A percentile compares a stretch with the other conserved stretches of the same genome.
Conservation (phyloP, 2,329 filamentous ascomycete species). For the Colletotrichum sp. region DNA sequence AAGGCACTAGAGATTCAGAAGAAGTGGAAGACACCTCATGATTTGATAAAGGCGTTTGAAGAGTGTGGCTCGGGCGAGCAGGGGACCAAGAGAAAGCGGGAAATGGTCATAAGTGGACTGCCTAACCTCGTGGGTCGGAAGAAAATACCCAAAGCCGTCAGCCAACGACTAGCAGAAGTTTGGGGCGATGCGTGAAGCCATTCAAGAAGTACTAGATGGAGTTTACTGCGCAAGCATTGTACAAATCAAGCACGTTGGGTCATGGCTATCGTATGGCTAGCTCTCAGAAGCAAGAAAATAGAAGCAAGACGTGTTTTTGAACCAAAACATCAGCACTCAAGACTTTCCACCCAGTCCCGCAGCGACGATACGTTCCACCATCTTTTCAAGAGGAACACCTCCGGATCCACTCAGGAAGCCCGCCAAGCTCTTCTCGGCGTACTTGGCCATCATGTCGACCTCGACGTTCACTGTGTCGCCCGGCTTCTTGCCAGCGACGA, state of each 20-base stretch:
- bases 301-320: not conserved
- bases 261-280: not conserved
- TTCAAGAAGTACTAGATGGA: not conserved
- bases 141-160: constrained; percentile 70
- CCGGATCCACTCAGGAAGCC: constrained; percentile 73
- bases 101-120: constrained; percentile 64
- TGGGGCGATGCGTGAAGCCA: constrained; percentile 62
- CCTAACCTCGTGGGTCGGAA: constrained; percentile 67
- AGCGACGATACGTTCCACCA: constrained; percentile 77
- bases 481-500: constrained; percentile 77
- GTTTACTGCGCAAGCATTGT: not conserved
- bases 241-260: not conserved
- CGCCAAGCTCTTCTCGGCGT: constrained; percentile 86
- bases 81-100: constrained; percentile 61
- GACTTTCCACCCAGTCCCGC: constrained; percentile 55
- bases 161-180: constrained; percentile 73
- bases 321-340: not conserved
- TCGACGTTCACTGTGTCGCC: constrained; percentile 91
- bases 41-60: constrained; percentile 74
- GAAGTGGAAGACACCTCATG: constrained; percentile 76
- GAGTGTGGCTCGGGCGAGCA: constrained; percentile 53
- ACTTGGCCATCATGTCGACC: constrained; percentile 88
- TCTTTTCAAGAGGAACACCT: constrained; percentile 69
- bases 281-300: not conserved
- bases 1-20: constrained; percentile 82